phyloP scores from a whole-genome alignment of 2,329 filamentous ascomycete species.

The Colletotrichum sp. region DNA sequence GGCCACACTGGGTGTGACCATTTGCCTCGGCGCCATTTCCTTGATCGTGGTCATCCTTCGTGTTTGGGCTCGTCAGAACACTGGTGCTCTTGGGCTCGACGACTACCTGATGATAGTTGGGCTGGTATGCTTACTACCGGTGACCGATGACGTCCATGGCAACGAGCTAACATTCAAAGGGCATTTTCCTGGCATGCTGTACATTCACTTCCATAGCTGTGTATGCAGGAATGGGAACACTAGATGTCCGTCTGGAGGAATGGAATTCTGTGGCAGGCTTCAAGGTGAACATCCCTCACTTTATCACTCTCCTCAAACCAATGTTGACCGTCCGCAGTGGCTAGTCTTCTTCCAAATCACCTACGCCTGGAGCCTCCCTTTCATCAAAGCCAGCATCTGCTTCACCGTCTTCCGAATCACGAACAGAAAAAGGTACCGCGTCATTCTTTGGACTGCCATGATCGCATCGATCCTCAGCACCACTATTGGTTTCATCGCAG shows the following conservation, averaged over 20 bases:
- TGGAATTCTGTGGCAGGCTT: neutral
- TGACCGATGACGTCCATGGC: too few species aligned
- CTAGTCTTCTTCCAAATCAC: neutral
- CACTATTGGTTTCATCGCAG: neutral
- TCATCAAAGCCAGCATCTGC: neutral
- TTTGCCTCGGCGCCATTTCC: neutral
- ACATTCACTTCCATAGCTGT: neutral
- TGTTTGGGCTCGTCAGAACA: neutral
- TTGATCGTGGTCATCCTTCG: neutral
- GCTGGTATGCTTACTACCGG: neutral
- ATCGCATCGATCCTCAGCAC: neutral
- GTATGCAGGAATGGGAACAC: neutral
- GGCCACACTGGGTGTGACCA: neutral
- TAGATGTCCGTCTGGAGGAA: neutral
- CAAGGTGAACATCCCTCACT: neutral
- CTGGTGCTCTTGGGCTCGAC: neutral
- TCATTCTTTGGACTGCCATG: neutral
- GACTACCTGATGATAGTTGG: neutral
- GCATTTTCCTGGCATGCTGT: neutral
- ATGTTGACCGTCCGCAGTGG: neutral
- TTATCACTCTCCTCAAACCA: neutral
- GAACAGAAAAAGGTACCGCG: neutral
- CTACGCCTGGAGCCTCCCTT: neutral
- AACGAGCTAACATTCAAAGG: neutral
- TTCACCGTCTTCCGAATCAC: neutral